phyloP scores from a whole-genome alignment of 257 asterid genomes.

The Solanum megistacrolobum region DNA sequence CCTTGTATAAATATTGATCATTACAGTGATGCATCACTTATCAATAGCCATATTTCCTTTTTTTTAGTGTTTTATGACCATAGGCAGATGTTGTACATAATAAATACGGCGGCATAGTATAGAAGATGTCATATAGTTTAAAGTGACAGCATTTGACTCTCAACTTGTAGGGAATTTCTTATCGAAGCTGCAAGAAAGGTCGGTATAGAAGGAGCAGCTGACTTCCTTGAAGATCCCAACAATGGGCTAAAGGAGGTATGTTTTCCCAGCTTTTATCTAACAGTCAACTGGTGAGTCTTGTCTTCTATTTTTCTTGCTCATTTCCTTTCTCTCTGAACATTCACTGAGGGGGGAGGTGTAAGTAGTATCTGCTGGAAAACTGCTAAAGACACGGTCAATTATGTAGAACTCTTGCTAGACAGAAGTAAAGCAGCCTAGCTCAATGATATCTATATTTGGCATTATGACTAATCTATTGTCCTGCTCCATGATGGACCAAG shows the following conservation, averaged over 20 bases:
- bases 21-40: background rate
- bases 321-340: background rate
- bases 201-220: slow-evolving; percentile 87
- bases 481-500: background rate
- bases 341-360: background rate
- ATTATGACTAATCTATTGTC: background rate
- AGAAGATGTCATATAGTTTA: background rate
- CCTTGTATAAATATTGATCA: background rate
- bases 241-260: slow-evolving; percentile 80
- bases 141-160: background rate
- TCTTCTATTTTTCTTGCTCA: background rate
- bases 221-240: slow-evolving; percentile 76
- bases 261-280: background rate
- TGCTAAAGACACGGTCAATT: background rate
- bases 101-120: background rate
- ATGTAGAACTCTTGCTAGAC: background rate
- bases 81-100: background rate
- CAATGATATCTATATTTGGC: background rate
- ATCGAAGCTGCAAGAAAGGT: slow-evolving; percentile 62
- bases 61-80: background rate
- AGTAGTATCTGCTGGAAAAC: background rate
- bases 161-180: slow-evolving; percentile 52
- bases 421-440: background rate
- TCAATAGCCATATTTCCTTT: background rate
- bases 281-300: background rate